Conservation (phyloP, 345 rosid genomes). For the Conringia planisiliqua region DNA sequence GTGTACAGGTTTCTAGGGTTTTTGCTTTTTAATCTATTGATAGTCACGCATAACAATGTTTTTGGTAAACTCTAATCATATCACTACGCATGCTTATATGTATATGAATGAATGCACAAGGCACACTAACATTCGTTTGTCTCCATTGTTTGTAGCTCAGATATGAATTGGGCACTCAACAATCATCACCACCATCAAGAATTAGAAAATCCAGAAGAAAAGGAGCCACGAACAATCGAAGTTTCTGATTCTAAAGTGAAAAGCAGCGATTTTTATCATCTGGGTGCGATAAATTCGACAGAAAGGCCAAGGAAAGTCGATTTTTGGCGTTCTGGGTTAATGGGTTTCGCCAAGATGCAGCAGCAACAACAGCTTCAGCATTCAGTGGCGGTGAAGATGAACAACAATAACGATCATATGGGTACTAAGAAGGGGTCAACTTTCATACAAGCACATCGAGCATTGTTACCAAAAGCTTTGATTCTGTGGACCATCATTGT, state of each 20-base stretch:
- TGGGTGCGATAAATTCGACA: neutral
- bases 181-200: constrained; percentile 23
- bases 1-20: constrained; percentile 1
- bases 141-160: constrained; percentile 37
- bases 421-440: constrained; percentile 63
- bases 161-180: constrained; percentile 48
- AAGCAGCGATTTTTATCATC: constrained; percentile 22
- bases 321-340: constrained; percentile 36
- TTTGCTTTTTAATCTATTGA: neutral
- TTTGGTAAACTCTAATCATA: constrained; percentile 36
- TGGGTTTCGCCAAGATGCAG: constrained; percentile 58
- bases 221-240: neutral
- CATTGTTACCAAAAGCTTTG: constrained; percentile 59
- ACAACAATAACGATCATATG: constrained; percentile 39
- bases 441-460: constrained; percentile 63
- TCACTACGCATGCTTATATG: constrained; percentile 30
- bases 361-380: constrained; percentile 50
- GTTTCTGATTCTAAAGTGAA: neutral
- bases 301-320: constrained; percentile 17
- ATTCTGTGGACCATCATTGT: constrained; percentile 54
- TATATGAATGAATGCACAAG: constrained; percentile 8
- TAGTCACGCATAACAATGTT: constrained; percentile 51
- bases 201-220: constrained; percentile 23
- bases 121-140: constrained; percentile 14
- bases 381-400: constrained; percentile 59